A percentile compares a stretch with the other conserved stretches of the same genome.
These are phyloP conservation scores for Jasminum sambac DNA, from an alignment of 257 asterid species.

Conservation along the genomic window DNA sequence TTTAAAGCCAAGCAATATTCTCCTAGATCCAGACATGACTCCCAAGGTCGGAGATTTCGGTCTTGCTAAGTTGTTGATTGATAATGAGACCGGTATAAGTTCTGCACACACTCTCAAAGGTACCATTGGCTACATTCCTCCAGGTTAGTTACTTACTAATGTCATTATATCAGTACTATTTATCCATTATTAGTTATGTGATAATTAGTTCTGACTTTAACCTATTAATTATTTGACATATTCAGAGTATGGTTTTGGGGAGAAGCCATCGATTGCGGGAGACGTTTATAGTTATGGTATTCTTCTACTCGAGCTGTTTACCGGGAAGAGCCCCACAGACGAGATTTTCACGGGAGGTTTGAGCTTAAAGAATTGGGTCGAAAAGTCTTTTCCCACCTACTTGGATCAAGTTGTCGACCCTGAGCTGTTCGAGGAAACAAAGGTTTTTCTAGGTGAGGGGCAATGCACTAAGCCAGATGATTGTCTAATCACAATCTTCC, in stretches of 20 bases:
- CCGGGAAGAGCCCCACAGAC: slow-evolving; percentile 50
- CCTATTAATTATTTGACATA: not conserved
- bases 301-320: slow-evolving; percentile 50
- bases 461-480: slow-evolving; percentile 10
- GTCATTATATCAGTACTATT: no score
- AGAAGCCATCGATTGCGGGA: slow-evolving; percentile 46
- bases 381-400: slow-evolving; percentile 34
- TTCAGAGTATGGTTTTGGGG: slow-evolving; percentile 61
- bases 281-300: slow-evolving; percentile 71
- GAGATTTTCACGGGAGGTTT: slow-evolving; percentile 41
- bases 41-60: slow-evolving; percentile 67
- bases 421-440: slow-evolving; percentile 24
- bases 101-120: slow-evolving; percentile 26
- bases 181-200: no score
- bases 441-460: not conserved
- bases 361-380: slow-evolving; percentile 52
- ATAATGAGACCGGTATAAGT: slow-evolving; percentile 35
- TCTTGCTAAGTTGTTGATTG: slow-evolving; percentile 37
- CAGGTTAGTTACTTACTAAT: slow-evolving; percentile 38
- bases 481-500: slow-evolving; percentile 33
- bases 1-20: slow-evolving; percentile 58
- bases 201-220: not conserved
- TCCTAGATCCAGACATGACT: slow-evolving; percentile 54
- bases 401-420: slow-evolving; percentile 41
- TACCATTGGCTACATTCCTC: slow-evolving; percentile 63